Evolutionary conservation across 2,329 filamentous ascomycete species (phyloP), one percentile per base, ranked within the genome.

Genomic region (Sodiomyces alkalinus): DNA sequence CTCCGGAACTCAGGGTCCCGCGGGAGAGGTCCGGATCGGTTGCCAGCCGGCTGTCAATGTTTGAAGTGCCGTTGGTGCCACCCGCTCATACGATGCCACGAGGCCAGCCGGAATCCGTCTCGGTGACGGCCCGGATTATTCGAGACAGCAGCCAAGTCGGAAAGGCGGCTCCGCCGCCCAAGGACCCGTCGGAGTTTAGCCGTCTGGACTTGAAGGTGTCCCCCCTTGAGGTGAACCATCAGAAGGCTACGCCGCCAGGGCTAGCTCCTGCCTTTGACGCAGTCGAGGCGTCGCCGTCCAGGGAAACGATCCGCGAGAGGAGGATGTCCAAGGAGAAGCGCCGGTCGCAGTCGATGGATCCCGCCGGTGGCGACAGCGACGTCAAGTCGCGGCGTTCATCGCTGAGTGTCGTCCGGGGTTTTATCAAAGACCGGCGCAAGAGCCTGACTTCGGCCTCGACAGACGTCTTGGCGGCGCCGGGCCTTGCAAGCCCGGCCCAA

Each of bases 41-140:
- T 31, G 64, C 63, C 2, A 72, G 57, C 39, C 58, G 64, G 21
- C 47, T 73, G 16, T 67, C 63, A 17, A 58, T 68, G 46, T 72
- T 73, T 36, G 65, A 74, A 46, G 5, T 37, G 37, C 21, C 27
- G 10, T 6, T 21, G 7, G 17, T 24, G 7, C 32, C 39, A 5
- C 35, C 33, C 9, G 12, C 52, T 26, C 45, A 48, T n/a, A 52
- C 45, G 29, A 38, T 49, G 6, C 47, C 56, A n/a, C 53, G 57
- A 11, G 60, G 63, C 5, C 58, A 59, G 2, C 67, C 75, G 5
- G 81, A 86, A 43, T 86, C 82, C 1, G 72, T 92, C n/a, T 86
- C 85, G 25, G 85, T 93, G 8, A 90, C 80, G 12, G 81, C 86
- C 27, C 73, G 77, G 28, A 92, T 92, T 37, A 60, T 92, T 20